A percentile compares a stretch with the other conserved stretches of the same genome.
These are phyloP conservation scores for Mycena pura DNA, from an alignment of 768 basidiomycete species.

Conservation along the genomic window DNA sequence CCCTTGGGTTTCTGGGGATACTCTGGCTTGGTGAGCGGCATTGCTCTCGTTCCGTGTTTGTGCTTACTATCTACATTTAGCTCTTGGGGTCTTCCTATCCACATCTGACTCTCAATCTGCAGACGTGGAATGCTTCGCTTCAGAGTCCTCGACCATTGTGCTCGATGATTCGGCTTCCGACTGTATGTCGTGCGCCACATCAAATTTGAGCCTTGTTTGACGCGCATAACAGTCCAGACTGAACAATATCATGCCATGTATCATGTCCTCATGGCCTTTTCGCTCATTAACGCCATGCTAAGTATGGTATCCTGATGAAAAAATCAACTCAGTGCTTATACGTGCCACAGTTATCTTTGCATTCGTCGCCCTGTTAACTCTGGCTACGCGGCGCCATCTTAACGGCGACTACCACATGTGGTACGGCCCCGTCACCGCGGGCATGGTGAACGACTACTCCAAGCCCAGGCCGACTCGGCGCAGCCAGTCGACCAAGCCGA, in stretches of 20 bases:
- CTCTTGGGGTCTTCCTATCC: conserved; percentile 74
- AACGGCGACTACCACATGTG: conserved; percentile 44
- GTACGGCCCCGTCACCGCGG: conserved; percentile 52
- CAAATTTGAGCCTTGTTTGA: conserved; percentile 14
- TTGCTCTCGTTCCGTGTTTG: conserved; percentile 15
- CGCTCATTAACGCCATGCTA: conserved; percentile 77
- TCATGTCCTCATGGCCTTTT: conserved; percentile 80
- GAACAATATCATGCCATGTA: conserved; percentile 92
- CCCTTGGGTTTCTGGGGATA: conserved; percentile 71
- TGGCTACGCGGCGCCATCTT: conserved; percentile 24
- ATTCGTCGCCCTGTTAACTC: conserved; percentile 15
- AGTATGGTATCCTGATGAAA: conserved; percentile 60
- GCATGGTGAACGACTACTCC: conserved; percentile 29
- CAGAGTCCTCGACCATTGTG: conserved; percentile 52
- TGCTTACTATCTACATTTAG: conserved; percentile 43
- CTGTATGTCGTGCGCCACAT: conserved; percentile 56
- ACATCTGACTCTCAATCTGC: conserved; percentile 81
- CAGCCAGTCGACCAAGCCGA: conserved; percentile 6
- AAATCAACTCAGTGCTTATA: neutral
- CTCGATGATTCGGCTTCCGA: conserved; percentile 64
- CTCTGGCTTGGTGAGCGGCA: conserved; percentile 75
- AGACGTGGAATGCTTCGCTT: conserved; percentile 82
- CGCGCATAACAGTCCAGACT: conserved; percentile 65
- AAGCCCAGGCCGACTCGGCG: conserved; percentile 15
- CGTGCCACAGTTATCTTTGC: conserved; percentile 12